phyloP scores from a whole-genome alignment of 371 early-diverging fungal genomes.

The Saksenaea oblongispora region DNA sequence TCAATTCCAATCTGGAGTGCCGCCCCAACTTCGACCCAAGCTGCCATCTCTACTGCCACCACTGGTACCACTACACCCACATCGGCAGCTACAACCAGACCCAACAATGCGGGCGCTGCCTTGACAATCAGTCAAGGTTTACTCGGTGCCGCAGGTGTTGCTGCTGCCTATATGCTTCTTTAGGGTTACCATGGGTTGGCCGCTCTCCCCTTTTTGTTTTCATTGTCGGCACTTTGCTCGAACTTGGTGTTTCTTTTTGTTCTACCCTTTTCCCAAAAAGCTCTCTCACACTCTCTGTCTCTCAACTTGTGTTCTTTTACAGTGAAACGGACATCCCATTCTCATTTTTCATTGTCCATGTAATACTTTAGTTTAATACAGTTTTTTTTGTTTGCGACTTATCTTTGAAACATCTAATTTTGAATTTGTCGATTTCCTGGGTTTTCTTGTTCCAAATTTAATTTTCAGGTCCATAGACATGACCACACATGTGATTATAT shows the following conservation, averaged over 20 bases:
- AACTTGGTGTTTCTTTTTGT: neutral
- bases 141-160: neutral
- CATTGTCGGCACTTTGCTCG: neutral
- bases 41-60: neutral
- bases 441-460: neutral
- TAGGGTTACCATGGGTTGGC: neutral
- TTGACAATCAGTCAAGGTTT: neutral
- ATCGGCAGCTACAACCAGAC: neutral
- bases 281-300: neutral
- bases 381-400: neutral
- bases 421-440: no score
- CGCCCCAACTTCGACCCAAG: neutral
- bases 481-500: neutral
- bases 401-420: neutral
- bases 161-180: neutral
- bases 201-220: neutral
- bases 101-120: neutral
- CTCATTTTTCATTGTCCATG: constrained; percentile 3
- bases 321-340: constrained; percentile 5
- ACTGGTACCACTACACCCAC: neutral
- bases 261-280: neutral
- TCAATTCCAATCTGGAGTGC: constrained; percentile 3
- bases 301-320: constrained; percentile 6
- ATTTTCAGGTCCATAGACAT: constrained; percentile 3
- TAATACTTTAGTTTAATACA: constrained; percentile 4